Percentiles rank a stretch among this genome's conserved stretches.
Conservation (phyloP, 768 basidiomycete genomes). For the Suillus paluster region DNA sequence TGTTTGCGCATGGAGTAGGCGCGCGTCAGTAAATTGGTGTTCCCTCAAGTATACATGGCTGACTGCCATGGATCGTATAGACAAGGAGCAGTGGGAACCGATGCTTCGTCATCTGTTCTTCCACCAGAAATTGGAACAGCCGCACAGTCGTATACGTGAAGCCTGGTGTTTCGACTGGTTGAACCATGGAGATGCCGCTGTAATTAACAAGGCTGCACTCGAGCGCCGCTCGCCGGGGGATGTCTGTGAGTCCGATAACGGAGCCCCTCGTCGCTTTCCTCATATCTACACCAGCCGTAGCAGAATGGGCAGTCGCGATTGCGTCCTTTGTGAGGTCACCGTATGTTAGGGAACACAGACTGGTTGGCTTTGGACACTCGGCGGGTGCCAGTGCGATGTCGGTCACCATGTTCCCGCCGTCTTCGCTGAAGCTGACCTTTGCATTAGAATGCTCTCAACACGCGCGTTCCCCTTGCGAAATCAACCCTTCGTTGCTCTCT, state of each 20-base stretch:
- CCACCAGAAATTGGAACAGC: conserved; percentile 26
- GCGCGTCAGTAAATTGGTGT: conserved; percentile 40
- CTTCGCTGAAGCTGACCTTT: background rate
- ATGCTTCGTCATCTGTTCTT: conserved; percentile 44
- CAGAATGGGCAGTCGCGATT: conserved; percentile 44
- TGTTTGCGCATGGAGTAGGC: conserved; percentile 53
- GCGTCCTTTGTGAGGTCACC: conserved; percentile 38
- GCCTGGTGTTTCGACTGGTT: conserved; percentile 58
- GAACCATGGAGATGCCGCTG: conserved; percentile 52
- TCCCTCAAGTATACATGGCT: background rate
- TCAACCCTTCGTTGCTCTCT: conserved; percentile 39
- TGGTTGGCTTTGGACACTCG: conserved; percentile 49
- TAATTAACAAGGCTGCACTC: conserved; percentile 44
- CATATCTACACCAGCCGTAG: conserved; percentile 31
- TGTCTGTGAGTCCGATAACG: conserved; percentile 38
- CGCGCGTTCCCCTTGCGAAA: conserved; percentile 31
- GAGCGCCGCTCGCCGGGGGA: conserved; percentile 31
- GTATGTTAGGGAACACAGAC: conserved; percentile 37
- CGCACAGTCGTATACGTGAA: conserved; percentile 40
- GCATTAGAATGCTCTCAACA: conserved; percentile 43
- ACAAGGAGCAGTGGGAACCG: conserved; percentile 62
- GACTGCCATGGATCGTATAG: conserved; percentile 30
- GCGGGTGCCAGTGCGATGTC: conserved; percentile 48
- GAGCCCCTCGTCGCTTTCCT: background rate
- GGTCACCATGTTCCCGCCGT: conserved; percentile 10